These are phyloP conservation scores for Hemileccinum impolitum DNA, from an alignment of 768 basidiomycete genomes.

Conservation along the genomic window DNA sequence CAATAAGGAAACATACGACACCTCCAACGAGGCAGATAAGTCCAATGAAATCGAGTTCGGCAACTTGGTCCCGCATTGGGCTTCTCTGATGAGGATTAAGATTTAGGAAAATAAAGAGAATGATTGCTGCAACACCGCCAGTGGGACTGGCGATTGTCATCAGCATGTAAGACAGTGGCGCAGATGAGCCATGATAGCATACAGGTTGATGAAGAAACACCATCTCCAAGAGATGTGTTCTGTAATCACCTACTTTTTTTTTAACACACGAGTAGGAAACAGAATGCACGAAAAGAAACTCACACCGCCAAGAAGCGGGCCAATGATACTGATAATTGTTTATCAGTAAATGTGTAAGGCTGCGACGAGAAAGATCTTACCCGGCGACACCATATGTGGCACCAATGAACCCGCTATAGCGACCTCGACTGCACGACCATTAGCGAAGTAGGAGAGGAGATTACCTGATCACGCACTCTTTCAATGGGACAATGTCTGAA, in stretches of 20 bases:
- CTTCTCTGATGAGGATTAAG: constrained; percentile 70
- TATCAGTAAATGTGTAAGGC: not conserved
- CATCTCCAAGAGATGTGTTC: constrained; percentile 83
- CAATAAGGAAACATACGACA: constrained; percentile 63
- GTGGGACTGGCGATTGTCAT: constrained; percentile 53
- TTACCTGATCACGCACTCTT: constrained; percentile 48
- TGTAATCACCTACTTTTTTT: constrained; percentile 51
- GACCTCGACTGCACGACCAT: constrained; percentile 53
- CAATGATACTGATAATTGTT: constrained; percentile 16
- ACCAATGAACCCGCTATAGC: constrained; percentile 68
- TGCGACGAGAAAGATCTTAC: constrained; percentile 11
- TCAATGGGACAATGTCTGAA: constrained; percentile 76
- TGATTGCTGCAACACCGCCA: constrained; percentile 56
- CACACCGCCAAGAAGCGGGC: constrained; percentile 78
- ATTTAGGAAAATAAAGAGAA: constrained; percentile 74
- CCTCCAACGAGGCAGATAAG: constrained; percentile 60
- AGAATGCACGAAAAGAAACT: constrained; percentile 24
- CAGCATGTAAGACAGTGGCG: not conserved
- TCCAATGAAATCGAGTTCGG: constrained; percentile 71
- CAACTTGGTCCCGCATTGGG: constrained; percentile 54
- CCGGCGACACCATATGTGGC: constrained; percentile 74
- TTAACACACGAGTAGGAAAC: constrained; percentile 2
- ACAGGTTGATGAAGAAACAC: constrained; percentile 82
- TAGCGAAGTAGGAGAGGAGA: not conserved
- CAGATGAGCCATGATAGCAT: constrained; percentile 14